phyloP scores from a whole-genome alignment of 192 early-diverging fungal species.

The Backusella australiensis region DNA sequence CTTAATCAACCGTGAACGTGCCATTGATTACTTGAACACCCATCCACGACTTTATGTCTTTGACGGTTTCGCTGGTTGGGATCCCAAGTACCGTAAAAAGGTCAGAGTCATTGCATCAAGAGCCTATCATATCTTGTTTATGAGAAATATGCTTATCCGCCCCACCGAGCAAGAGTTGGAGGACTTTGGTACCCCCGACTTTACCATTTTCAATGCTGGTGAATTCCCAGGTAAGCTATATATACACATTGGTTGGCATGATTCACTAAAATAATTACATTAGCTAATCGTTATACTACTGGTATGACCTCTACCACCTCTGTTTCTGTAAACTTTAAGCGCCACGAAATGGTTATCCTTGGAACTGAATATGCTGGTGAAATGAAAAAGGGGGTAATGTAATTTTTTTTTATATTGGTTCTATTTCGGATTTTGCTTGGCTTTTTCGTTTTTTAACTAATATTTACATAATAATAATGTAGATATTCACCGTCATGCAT shows the following conservation, averaged over 20 bases:
- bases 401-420: constrained; percentile 23
- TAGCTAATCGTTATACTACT: constrained; percentile 86
- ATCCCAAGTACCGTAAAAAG: constrained; percentile 97
- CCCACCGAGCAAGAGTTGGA: constrained; percentile 87
- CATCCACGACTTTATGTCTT: constrained; percentile 91
- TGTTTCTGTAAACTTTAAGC: constrained; percentile 90
- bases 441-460: neutral
- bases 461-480: neutral
- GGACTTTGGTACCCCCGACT: constrained; percentile 92
- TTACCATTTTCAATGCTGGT: constrained; percentile 97
- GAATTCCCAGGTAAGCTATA: constrained; percentile 59
- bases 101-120: constrained; percentile 92
- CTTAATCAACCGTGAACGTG: constrained; percentile 93
- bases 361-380: constrained; percentile 81
- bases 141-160: constrained; percentile 98
- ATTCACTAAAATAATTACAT: neutral
- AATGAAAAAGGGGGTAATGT: constrained; percentile 28
- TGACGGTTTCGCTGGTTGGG: constrained; percentile 98
- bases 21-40: constrained; percentile 95
- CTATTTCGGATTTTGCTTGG: neutral
- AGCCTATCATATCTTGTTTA: constrained; percentile 96
- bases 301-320: constrained; percentile 96
- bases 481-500: constrained; percentile 96
- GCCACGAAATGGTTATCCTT: constrained; percentile 95
- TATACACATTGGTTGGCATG: neutral